These are phyloP conservation scores for Coemansia sp. DNA, from an alignment of 192 early-diverging fungal species.

Conservation along the genomic window DNA sequence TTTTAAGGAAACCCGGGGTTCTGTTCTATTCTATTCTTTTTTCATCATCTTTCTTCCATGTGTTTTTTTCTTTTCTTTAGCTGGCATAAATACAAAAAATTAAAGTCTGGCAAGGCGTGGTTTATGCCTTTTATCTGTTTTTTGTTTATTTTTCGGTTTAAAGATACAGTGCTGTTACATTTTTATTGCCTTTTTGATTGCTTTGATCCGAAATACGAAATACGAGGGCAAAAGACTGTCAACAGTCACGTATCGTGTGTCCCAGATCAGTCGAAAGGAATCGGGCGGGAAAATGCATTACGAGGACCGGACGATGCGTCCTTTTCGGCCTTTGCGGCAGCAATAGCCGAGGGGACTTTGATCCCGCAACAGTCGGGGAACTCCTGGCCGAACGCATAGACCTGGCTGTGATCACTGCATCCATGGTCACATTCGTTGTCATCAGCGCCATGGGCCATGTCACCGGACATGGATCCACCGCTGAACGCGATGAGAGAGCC, in stretches of 20 bases:
- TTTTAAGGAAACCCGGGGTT: not conserved
- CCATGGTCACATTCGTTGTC: conserved; percentile 24
- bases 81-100: conserved; percentile 6
- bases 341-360: conserved; percentile 56
- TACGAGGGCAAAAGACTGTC: not conserved
- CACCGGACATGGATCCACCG: conserved; percentile 28
- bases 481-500: conserved; percentile 75
- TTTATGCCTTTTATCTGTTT: not conserved
- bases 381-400: conserved; percentile 56
- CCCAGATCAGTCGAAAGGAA: conserved; percentile 56
- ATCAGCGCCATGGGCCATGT: conserved; percentile 8
- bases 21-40: too few relatives aligned
- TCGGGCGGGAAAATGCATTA: conserved; percentile 36
- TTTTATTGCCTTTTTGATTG: too few relatives aligned
- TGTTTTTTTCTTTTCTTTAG: too few relatives aligned
- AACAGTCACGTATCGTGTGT: not conserved
- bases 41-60: too few relatives aligned
- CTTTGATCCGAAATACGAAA: too few relatives aligned
- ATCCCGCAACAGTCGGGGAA: conserved; percentile 58
- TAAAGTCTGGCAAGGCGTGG: not conserved
- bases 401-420: conserved; percentile 40
- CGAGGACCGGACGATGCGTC: conserved; percentile 17
- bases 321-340: conserved; percentile 29
- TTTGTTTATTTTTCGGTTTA: too few relatives aligned
- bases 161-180: too few relatives aligned